Evolutionary conservation across 441 rosid genomes (phyloP), one percentile per base, ranked within the genome.

Genomic region (Flueggea neowawraea): DNA sequence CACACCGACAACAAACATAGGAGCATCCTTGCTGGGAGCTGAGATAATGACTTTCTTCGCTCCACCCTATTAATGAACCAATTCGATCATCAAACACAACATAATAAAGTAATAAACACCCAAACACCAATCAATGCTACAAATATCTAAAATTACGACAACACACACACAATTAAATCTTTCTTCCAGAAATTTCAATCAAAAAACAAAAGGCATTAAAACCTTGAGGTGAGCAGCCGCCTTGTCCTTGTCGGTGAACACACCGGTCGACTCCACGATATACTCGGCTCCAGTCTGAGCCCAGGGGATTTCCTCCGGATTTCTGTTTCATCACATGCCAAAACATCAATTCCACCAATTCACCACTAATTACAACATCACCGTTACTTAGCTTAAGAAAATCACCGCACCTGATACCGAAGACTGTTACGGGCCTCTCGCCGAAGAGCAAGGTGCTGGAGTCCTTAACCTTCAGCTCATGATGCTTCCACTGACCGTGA

Each of bases 1-100:
- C 54, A 93, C 97, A 73, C 97, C 97, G 10, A 93, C 83, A 57
- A 93, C 97, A 58, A 90, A 90, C 98, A 88, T 88, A 52, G 97
- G 97, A 31, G 97, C 96, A 78, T 88, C 91, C 77, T 90, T 90
- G 64, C 97, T 90, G 6, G 97, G 97, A 9, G 98, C 93, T 57
- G 93, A 89, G 70, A 89, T 89, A 55, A 89, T 48, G 36, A 86
- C 96, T 57, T 89, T 89, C 89, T 93, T 90, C 13, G 96, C 97
- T 54, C 96, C 98, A 68, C 96, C 93, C 98, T 85, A 12, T 51
- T 33, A n/a, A 56, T 6, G 36, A 57, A 16, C 31, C 16, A 33
- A 68, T 28, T 9, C 15, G 31, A 15, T 41, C 43, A 6, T 22
- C 32, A 55, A 36, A 54, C 28, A 16, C 6, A 16, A 43, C 51